A percentile compares a stretch with the other conserved stretches of the same genome.
These are phyloP conservation scores for Diaporthe velutina DNA, from an alignment of 2,329 filamentous ascomycete species.

Conservation along the genomic window DNA sequence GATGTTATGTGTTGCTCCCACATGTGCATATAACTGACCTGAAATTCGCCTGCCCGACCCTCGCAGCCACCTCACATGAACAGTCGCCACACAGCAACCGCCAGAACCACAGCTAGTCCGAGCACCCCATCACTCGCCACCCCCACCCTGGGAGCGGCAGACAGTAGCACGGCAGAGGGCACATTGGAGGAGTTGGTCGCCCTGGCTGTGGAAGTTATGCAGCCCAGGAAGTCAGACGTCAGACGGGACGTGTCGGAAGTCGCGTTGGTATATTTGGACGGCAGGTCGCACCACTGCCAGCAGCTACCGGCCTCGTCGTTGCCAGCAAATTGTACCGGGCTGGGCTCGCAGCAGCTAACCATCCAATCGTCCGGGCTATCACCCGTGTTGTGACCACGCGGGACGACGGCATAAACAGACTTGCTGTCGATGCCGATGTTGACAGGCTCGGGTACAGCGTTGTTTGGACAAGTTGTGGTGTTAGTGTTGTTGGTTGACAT, in stretches of 20 bases:
- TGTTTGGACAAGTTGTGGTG: background rate
- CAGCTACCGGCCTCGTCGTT: background rate
- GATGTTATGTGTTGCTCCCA: too few species aligned
- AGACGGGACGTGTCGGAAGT: background rate
- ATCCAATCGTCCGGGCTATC: background rate
- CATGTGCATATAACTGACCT: too few species aligned
- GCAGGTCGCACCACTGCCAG: slow-evolving; percentile 9
- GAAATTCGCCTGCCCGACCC: too few species aligned
- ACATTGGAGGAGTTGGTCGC: background rate
- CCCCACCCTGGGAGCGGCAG: background rate
- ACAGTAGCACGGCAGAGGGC: background rate
- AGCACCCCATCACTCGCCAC: background rate
- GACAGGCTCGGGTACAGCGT: background rate
- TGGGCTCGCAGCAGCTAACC: background rate
- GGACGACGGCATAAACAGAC: background rate
- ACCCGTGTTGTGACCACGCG: background rate
- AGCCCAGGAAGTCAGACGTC: background rate
- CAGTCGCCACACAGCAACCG: background rate
- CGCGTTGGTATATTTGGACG: background rate
- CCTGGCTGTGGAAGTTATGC: background rate
- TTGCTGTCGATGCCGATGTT: slow-evolving; percentile 6
- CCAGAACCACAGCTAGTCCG: background rate
- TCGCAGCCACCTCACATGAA: too few species aligned
- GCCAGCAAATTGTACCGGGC: background rate
- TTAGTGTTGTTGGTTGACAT: background rate